Evolutionary conservation across 495 filamentous ascomycete species (phyloP), one percentile per base, ranked within the genome.

Genomic region (Penicillium riverlandense): DNA sequence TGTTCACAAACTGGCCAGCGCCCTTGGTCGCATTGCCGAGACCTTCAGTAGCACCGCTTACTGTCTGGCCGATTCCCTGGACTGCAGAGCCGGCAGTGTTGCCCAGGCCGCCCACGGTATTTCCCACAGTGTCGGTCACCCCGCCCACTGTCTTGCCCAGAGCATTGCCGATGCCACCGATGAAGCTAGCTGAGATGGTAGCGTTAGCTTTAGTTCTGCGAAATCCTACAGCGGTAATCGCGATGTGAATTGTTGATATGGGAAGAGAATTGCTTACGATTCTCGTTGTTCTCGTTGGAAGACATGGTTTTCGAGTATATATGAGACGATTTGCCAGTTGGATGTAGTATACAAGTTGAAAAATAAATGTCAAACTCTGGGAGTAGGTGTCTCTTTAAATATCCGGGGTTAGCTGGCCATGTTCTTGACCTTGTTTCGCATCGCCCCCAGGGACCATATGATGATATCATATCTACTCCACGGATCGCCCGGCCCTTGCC

Each of bases 1-100:
- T 51, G 36, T 57, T 52, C 3, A 46, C 53, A 28, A 38, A 47
- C 28, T 48, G 32, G 4, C 55, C 55, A 27, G 49, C 43, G 3
- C 56, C 53, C 37, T 49, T 48, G 16, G 55, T 41, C n/a, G 55
- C 44, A 42, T 50, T 50, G 4, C 55, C 55, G 10, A 59, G 46
- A 0, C 52, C 55, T 33, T 59, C 35, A 13, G 29, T 42, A 7
- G 47, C 52, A n/a, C 49, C 52, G 11, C 45, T 44, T 3, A 55
- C 53, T 7, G 55, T 59, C 14, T 59, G 45, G n/a, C 55, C 55
- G 5, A 53, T 36, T 2, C 55, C 55, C 28, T 44, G 27, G 11
- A 47, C 44, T 10, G 44, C 50, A 16, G 45, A 41, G 13, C 53
- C 53, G 14, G 49, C 41, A 11, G 53, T 53, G 14, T 49, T 47